Percentiles rank a stretch among this genome's conserved stretches.
Evolutionary conservation across 805 yeast genomes (phyloP).

Genomic region (Schwanniomyces polymorphus): DNA sequence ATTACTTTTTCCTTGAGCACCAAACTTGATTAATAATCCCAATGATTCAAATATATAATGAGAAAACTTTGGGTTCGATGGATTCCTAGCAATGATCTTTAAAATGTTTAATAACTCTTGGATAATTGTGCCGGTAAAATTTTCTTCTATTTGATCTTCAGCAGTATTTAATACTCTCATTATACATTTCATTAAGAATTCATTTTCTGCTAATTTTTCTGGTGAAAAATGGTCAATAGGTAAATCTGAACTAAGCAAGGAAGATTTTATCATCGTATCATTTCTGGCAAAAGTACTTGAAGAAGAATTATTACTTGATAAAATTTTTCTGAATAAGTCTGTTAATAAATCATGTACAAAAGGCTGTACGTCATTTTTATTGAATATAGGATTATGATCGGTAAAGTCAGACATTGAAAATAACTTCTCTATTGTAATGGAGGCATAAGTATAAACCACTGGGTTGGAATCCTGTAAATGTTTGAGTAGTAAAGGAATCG

Average conservation of each 20-base stretch:
- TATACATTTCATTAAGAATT: constrained; percentile 83
- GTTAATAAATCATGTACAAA: constrained; percentile 59
- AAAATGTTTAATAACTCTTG: constrained; percentile 71
- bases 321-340: constrained; percentile 66
- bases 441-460: constrained; percentile 90
- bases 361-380: constrained; percentile 68
- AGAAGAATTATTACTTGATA: constrained; percentile 44
- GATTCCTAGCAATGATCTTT: constrained; percentile 74
- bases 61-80: constrained; percentile 91
- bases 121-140: constrained; percentile 48
- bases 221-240: constrained; percentile 55
- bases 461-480: constrained; percentile 64
- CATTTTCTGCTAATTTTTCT: constrained; percentile 92
- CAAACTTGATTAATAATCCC: constrained; percentile 67
- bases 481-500: constrained; percentile 74
- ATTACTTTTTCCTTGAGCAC: constrained; percentile 23
- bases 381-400: constrained; percentile 61
- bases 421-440: constrained; percentile 88
- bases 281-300: constrained; percentile 95
- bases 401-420: constrained; percentile 67
- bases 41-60: constrained; percentile 90
- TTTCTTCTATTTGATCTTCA: constrained; percentile 56
- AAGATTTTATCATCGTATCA: constrained; percentile 37
- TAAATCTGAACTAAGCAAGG: constrained; percentile 64
- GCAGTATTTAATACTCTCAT: constrained; percentile 79